Base-by-base conservation (phyloP, 2,329 filamentous ascomycete genomes). In the Penicillium nordicum region DNA sequence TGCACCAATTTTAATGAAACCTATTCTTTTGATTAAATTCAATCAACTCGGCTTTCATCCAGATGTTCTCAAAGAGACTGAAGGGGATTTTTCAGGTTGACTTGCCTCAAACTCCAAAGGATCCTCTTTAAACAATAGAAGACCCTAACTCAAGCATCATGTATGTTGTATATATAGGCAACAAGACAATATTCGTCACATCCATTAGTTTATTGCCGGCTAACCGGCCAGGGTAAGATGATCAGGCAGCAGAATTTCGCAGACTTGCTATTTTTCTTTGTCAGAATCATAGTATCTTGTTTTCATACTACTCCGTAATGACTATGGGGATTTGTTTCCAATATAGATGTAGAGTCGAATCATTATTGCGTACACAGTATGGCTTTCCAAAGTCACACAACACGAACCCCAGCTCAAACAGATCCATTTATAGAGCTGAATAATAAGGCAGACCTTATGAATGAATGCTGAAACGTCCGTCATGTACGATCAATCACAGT, bases 401-500 rank as follows among this genome's bases (percentile, higher is more conserved):
- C 6, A 38, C 7, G 5, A 8, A 41, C n/a, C n/a, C 8, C 36
- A 12, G 14, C 25, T n/a, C 36, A 1, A 49, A n/a, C 6, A 12
- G 27, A 42, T 42, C 37, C 48, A 42, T 23, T 32, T 50, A 32
- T 42, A 50, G 36, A 11, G 5, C n/a, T 21, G 16, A 2, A 7
- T 18, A 5, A 18, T 2, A 30, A 12, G 36, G 25, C 7, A 21
- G 8, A 16, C 25, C 12, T 14, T 21, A 8, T 1, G 9, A n/a
- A 53, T 4, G 5, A 11, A 41, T 29, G 18, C 16, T 18, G 18
- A 51, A 51, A 16, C 47, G 23, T 43, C 25, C n/a, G 14, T 51
- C 18, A 45, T 45, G 53, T 21, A 45, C 7, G 40, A 55, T 51
- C 18, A 38, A 40, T 55, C 53, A 55, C 53, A 51, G 16, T 55